Conservation (phyloP, 1,139 yeast species). For the Komagataea norvegica region DNA sequence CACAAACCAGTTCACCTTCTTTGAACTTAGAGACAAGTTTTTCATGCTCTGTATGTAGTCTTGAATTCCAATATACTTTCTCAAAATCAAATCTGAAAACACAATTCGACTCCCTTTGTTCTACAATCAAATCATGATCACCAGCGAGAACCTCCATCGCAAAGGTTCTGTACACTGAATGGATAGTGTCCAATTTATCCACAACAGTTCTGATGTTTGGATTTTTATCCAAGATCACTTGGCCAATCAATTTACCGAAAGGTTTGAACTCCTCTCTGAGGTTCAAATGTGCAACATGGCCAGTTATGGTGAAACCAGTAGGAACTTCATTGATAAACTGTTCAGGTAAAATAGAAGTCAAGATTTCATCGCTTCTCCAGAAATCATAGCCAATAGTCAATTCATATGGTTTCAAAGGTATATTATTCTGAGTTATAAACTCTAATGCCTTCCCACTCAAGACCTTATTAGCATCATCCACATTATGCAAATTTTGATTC, state of each 20-base stretch:
- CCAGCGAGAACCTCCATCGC: constrained; percentile 94
- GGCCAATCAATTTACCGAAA: constrained; percentile 76
- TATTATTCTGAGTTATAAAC: constrained; percentile 43
- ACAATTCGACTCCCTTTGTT: constrained; percentile 87
- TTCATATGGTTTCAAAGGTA: constrained; percentile 48
- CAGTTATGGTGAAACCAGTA: constrained; percentile 88
- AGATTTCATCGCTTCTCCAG: constrained; percentile 88
- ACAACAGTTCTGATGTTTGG: constrained; percentile 80
- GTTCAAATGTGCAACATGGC: constrained; percentile 93
- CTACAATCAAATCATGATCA: constrained; percentile 59
- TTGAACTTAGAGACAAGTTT: constrained; percentile 62
- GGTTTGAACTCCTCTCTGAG: constrained; percentile 82
- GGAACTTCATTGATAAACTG: constrained; percentile 70
- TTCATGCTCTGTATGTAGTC: constrained; percentile 91
- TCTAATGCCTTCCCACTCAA: constrained; percentile 41
- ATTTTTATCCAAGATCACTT: constrained; percentile 86
- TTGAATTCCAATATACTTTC: constrained; percentile 95
- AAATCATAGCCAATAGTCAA: constrained; percentile 63
- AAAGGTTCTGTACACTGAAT: constrained; percentile 85
- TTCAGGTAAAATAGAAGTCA: constrained; percentile 73
- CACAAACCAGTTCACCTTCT: constrained; percentile 73
- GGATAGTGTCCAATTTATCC: constrained; percentile 86
- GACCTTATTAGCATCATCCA: constrained; percentile 35
- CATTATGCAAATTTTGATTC: constrained; percentile 43
- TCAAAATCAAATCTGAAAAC: constrained; percentile 81